phyloP scores from a whole-genome alignment of 2,329 filamentous ascomycete genomes.

The Davidsoniella neocaledoniae region DNA sequence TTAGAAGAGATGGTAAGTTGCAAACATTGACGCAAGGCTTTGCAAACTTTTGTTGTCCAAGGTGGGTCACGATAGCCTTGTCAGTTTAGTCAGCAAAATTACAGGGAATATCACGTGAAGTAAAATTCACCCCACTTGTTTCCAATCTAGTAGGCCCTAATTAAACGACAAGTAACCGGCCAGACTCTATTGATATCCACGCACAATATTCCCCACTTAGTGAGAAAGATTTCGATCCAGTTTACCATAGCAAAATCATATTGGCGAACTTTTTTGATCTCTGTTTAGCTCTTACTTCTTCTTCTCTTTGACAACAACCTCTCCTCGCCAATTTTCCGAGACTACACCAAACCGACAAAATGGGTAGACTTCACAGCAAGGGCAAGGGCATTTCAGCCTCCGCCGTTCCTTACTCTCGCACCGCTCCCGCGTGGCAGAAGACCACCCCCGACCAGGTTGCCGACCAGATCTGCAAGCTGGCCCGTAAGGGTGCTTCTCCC shows the following conservation, averaged over 20 bases:
- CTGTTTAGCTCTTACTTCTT: constrained; percentile 9
- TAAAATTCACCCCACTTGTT: background rate
- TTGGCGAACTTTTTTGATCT: constrained; percentile 8
- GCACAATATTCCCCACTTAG: constrained; percentile 9
- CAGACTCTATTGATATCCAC: constrained; percentile 8
- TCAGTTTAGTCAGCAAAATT: background rate
- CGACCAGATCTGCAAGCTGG: constrained; percentile 98
- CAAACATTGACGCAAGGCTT: background rate
- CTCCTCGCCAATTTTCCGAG: constrained; percentile 14
- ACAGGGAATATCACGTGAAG: constrained; percentile 1
- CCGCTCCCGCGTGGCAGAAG: constrained; percentile 90
- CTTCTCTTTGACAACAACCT: constrained; percentile 12
- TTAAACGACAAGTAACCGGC: constrained; percentile 27
- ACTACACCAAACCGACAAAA: constrained; percentile 37
- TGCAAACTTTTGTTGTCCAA: constrained; percentile 6
- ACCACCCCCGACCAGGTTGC: constrained; percentile 96
- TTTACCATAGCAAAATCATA: background rate
- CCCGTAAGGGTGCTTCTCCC: constrained; percentile 95
- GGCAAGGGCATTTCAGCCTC: constrained; percentile 98
- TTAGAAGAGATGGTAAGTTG: background rate
- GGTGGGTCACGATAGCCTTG: constrained; percentile 10
- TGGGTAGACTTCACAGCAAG: constrained; percentile 98
- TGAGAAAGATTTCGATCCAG: background rate
- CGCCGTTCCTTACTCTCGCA: constrained; percentile 92
- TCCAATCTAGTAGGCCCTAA: constrained; percentile 23